A percentile compares a stretch with the other conserved stretches of the same genome.
Evolutionary conservation across 768 basidiomycete species (phyloP).

Genomic region (Amanita rubescens): DNA sequence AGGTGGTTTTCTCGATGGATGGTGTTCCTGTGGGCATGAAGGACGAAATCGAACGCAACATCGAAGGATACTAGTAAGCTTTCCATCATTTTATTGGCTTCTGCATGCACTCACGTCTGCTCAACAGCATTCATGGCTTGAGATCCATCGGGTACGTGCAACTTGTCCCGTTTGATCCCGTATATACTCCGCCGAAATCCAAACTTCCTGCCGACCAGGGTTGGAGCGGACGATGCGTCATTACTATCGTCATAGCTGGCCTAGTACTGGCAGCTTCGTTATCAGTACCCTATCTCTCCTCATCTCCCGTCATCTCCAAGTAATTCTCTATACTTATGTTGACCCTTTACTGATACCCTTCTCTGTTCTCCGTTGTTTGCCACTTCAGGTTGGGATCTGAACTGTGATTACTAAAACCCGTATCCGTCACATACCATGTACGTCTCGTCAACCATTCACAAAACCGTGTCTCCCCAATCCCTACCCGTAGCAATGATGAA

Average conservation of each 20-base stretch:
- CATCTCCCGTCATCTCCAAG: constrained; percentile 16
- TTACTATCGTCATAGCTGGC: constrained; percentile 41
- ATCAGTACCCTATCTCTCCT: constrained; percentile 49
- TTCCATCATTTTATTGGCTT: not conserved
- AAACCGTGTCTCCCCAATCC: not conserved
- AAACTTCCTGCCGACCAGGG: constrained; percentile 13
- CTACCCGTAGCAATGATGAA: not conserved
- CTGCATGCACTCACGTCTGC: not conserved
- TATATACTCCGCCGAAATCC: constrained; percentile 20
- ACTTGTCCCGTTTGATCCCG: constrained; percentile 41
- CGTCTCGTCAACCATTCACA: not conserved
- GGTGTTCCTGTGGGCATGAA: constrained; percentile 85
- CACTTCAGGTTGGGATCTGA: constrained; percentile 8
- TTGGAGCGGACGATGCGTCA: constrained; percentile 25
- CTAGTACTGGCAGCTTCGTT: constrained; percentile 50
- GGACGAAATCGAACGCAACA: constrained; percentile 67
- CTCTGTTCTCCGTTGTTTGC: not conserved
- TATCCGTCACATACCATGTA: not conserved
- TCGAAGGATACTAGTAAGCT: constrained; percentile 86
- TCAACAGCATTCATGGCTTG: constrained; percentile 65
- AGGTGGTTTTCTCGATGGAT: constrained; percentile 60
- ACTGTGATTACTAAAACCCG: not conserved
- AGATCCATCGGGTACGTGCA: constrained; percentile 91
- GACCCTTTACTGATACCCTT: constrained; percentile 2
- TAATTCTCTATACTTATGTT: constrained; percentile 14